Conservation (phyloP, 2,329 filamentous ascomycete species). For the Shiraia bambusicola region DNA sequence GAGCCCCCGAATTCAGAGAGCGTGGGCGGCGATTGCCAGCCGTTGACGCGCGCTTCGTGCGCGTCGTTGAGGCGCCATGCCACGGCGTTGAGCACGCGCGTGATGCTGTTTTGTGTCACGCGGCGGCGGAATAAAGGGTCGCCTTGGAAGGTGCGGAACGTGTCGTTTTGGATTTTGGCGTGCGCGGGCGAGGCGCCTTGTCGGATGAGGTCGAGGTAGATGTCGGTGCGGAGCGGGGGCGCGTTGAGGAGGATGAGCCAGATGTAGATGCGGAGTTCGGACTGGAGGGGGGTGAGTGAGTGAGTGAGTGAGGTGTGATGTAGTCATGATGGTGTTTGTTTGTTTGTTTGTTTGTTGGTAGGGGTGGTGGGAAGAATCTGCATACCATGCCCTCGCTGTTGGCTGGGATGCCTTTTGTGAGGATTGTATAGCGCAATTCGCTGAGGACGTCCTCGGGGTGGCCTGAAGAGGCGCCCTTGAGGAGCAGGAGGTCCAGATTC, state of each 20-base stretch:
- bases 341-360: too few relatives aligned
- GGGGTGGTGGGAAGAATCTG: too few relatives aligned
- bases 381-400: slow-evolving; percentile 79
- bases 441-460: slow-evolving; percentile 68
- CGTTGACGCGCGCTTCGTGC: slow-evolving; percentile 59
- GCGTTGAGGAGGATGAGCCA: slow-evolving; percentile 94
- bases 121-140: slow-evolving; percentile 95
- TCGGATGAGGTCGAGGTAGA: slow-evolving; percentile 87
- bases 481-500: slow-evolving; percentile 70
- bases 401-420: slow-evolving; percentile 74
- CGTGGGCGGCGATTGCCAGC: slow-evolving; percentile 53
- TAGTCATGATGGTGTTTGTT: neutral
- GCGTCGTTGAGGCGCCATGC: slow-evolving; percentile 91
- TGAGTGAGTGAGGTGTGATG: slow-evolving; percentile 1
- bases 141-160: slow-evolving; percentile 92
- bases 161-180: slow-evolving; percentile 97
- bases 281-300: slow-evolving; percentile 57
- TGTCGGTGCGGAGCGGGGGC: slow-evolving; percentile 78
- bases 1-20: slow-evolving; percentile 52
- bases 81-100: slow-evolving; percentile 89
- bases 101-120: slow-evolving; percentile 92
- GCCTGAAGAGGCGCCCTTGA: slow-evolving; percentile 75
- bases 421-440: slow-evolving; percentile 70
- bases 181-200: slow-evolving; percentile 93
- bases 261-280: slow-evolving; percentile 87